phyloP scores from a whole-genome alignment of 257 asterid species.

The Solanum habrochaites region DNA sequence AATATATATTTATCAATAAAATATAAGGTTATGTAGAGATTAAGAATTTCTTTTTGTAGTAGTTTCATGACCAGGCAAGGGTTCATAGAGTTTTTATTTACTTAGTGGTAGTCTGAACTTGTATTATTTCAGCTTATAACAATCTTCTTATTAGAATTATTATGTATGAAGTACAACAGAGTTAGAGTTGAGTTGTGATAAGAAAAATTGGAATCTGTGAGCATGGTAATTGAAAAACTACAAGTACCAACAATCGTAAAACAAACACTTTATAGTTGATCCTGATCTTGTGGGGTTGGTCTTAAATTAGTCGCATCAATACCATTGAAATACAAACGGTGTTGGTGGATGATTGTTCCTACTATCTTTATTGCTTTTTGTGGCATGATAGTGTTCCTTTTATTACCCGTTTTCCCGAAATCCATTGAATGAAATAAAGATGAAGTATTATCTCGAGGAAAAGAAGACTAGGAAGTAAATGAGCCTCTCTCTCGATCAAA shows the following conservation, averaged over 20 bases:
- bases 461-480: slow-evolving; percentile 35
- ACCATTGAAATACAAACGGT: slow-evolving; percentile 80
- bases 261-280: slow-evolving; percentile 56
- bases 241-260: slow-evolving; percentile 51
- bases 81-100: too few species aligned
- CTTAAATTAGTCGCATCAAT: slow-evolving; percentile 57
- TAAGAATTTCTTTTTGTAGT: too few species aligned
- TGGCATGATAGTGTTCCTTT: slow-evolving; percentile 46
- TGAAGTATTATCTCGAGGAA: slow-evolving; percentile 27
- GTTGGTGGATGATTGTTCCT: slow-evolving; percentile 81
- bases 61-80: too few species aligned
- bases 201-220: too few species aligned
- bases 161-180: too few species aligned
- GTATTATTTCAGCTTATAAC: too few species aligned
- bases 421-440: slow-evolving; percentile 34
- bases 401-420: slow-evolving; percentile 69
- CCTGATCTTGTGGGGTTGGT: slow-evolving; percentile 48
- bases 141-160: too few species aligned
- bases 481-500: slow-evolving; percentile 34
- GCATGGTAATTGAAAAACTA: slow-evolving; percentile 84
- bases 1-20: too few species aligned
- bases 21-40: too few species aligned
- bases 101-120: too few species aligned
- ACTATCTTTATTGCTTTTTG: slow-evolving; percentile 49
- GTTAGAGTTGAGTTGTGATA: too few species aligned